phyloP scores from a whole-genome alignment of 768 basidiomycete species.

The Podaxis rugospora region DNA sequence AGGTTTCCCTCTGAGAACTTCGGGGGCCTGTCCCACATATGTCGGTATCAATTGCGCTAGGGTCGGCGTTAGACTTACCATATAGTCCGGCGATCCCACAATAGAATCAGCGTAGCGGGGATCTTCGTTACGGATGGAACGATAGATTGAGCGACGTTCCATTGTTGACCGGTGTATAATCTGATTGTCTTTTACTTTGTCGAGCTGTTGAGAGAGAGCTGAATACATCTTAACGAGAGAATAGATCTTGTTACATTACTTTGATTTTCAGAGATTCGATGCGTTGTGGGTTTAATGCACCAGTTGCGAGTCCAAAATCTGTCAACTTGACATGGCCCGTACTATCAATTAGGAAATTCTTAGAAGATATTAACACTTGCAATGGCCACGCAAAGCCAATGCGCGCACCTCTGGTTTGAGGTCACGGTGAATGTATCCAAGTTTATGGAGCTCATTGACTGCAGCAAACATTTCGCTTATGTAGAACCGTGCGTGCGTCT shows the following conservation, averaged over 20 bases:
- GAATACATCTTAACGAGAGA: neutral
- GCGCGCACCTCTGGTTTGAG: slow-evolving; percentile 89
- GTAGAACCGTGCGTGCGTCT: slow-evolving; percentile 95
- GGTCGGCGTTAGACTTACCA: slow-evolving; percentile 43
- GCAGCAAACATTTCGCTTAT: slow-evolving; percentile 97
- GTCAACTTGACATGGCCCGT: slow-evolving; percentile 97
- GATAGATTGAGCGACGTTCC: slow-evolving; percentile 92
- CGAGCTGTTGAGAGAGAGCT: slow-evolving; percentile 55
- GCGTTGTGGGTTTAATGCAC: slow-evolving; percentile 88
- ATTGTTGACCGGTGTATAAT: slow-evolving; percentile 87
- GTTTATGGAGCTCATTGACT: slow-evolving; percentile 91
- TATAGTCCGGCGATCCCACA: slow-evolving; percentile 98
- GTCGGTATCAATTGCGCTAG: neutral
- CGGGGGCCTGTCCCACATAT: slow-evolving; percentile 51
- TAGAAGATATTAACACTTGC: neutral
- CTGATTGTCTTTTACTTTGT: slow-evolving; percentile 93
- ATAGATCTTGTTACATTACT: slow-evolving; percentile 33
- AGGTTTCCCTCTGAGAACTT: slow-evolving; percentile 89
- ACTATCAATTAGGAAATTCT: slow-evolving; percentile 97
- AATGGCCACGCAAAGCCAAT: neutral
- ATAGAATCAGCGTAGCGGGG: slow-evolving; percentile 95
- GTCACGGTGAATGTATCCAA: slow-evolving; percentile 98
- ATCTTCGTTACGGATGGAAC: slow-evolving; percentile 85
- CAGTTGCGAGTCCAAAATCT: slow-evolving; percentile 96
- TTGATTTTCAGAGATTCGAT: slow-evolving; percentile 95